phyloP scores from a whole-genome alignment of 495 filamentous ascomycete species.

The Trichoderma virens region DNA sequence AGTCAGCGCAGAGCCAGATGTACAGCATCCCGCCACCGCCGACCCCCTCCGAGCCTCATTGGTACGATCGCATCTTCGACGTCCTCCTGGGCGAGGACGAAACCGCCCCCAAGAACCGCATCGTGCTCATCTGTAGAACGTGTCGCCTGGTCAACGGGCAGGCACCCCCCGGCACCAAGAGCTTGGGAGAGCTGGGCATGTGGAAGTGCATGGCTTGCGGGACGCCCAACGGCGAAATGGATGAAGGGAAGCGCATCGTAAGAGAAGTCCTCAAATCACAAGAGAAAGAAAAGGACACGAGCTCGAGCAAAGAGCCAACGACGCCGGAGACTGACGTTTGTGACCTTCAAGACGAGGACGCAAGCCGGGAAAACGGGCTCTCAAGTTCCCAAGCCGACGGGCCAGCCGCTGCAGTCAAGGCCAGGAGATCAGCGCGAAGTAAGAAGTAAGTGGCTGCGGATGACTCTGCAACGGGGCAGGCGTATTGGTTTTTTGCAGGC shows the following conservation, averaged over 20 bases:
- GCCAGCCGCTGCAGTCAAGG: neutral
- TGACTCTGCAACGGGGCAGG: neutral
- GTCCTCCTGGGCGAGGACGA: constrained; percentile 93
- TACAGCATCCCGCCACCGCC: constrained; percentile 13
- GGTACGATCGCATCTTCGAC: constrained; percentile 93
- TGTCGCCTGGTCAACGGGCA: constrained; percentile 94
- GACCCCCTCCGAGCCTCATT: constrained; percentile 46
- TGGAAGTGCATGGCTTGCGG: constrained; percentile 88
- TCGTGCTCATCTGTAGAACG: constrained; percentile 74
- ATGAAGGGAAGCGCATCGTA: constrained; percentile 57
- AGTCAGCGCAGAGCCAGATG: constrained; percentile 33
- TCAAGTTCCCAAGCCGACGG: neutral
- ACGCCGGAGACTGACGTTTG: neutral
- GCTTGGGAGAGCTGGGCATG: constrained; percentile 68
- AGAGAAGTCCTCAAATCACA: constrained; percentile 34
- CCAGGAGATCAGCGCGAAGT: neutral
- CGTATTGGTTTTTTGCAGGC: neutral
- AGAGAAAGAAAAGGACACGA: neutral
- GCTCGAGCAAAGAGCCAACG: neutral
- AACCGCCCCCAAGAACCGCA: constrained; percentile 79
- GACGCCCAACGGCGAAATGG: constrained; percentile 65
- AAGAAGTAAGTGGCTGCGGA: neutral
- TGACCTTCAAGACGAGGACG: neutral
- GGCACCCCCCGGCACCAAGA: constrained; percentile 79
- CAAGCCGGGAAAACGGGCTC: neutral